Evolutionary conservation across 129 eudicot genomes (phyloP).

Genomic region (Oenanthe sinensis): DNA sequence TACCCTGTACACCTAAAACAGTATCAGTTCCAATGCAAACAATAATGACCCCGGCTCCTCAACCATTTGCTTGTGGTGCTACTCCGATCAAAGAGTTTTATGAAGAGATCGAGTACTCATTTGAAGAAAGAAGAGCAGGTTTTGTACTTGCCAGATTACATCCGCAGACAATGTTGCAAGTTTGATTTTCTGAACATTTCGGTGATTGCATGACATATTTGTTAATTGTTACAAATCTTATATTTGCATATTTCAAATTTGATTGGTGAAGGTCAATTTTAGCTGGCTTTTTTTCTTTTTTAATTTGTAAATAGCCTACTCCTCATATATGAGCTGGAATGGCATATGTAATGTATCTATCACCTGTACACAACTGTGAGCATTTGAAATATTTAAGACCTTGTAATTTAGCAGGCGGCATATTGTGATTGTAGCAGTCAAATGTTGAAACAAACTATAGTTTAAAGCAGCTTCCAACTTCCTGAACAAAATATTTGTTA

Average conservation of each 20-base stretch:
- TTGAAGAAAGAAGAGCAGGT: conserved; percentile 84
- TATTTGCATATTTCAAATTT: background rate
- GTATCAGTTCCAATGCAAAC: conserved; percentile 77
- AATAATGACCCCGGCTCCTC: conserved; percentile 43
- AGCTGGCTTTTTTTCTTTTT: background rate
- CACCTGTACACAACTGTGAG: background rate
- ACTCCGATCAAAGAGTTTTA: conserved; percentile 20
- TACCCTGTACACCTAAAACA: conserved; percentile 59
- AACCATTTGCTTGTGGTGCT: conserved; percentile 1
- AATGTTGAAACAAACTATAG: background rate
- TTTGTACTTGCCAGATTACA: conserved; percentile 43
- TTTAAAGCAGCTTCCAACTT: background rate
- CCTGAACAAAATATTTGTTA: no score
- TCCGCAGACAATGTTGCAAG: conserved; percentile 33
- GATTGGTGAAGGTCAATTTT: background rate
- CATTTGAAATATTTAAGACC: background rate
- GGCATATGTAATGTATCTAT: background rate
- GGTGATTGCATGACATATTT: background rate
- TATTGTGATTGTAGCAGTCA: background rate
- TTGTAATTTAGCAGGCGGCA: background rate
- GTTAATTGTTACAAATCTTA: conserved; percentile 1
- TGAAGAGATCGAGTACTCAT: conserved; percentile 81
- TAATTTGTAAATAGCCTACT: background rate
- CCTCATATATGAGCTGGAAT: background rate
- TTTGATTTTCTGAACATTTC: background rate